phyloP scores from a whole-genome alignment of 148 eudicot species.

The Heliamphora exappendiculata region DNA sequence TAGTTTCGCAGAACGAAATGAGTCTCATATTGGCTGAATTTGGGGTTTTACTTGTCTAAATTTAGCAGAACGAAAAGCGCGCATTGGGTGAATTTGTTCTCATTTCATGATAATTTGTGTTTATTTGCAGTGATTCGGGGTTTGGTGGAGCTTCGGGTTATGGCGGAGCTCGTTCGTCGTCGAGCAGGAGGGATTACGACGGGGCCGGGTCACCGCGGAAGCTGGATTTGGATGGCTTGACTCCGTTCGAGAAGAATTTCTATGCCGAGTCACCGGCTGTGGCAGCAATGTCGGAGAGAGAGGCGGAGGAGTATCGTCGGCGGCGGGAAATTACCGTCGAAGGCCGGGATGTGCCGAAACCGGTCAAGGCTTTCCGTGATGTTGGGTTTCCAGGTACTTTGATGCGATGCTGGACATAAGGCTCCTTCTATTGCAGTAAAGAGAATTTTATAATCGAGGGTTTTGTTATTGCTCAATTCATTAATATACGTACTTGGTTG shows the following conservation, averaged over 20 bases:
- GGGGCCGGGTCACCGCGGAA: slow-evolving; percentile 43
- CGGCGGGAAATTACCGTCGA: slow-evolving; percentile 80
- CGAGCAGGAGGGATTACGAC: slow-evolving; percentile 42
- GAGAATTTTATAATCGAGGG: too few relatives aligned
- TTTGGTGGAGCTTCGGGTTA: slow-evolving; percentile 40
- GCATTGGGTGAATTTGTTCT: neutral
- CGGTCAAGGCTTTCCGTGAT: slow-evolving; percentile 64
- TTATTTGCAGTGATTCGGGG: slow-evolving; percentile 48
- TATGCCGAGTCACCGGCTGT: slow-evolving; percentile 65
- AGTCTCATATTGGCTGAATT: too few relatives aligned
- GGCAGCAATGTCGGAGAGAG: slow-evolving; percentile 66
- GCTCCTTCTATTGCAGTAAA: too few relatives aligned
- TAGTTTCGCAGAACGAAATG: neutral
- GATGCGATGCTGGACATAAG: neutral
- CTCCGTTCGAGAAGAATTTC: slow-evolving; percentile 89
- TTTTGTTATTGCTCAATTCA: too few relatives aligned
- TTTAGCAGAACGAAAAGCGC: neutral
- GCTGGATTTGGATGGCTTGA: slow-evolving; percentile 77
- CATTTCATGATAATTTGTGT: neutral
- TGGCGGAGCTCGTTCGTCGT: slow-evolving; percentile 27
- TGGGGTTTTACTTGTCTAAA: neutral
- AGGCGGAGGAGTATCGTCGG: slow-evolving; percentile 63
- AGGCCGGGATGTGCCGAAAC: slow-evolving; percentile 87
- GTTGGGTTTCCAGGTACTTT: slow-evolving; percentile 80
- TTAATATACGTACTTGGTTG: too few relatives aligned